These are phyloP conservation scores for Isochrysis galbana DNA, from an alignment of 78 protist genomes.

Conservation along the genomic window DNA sequence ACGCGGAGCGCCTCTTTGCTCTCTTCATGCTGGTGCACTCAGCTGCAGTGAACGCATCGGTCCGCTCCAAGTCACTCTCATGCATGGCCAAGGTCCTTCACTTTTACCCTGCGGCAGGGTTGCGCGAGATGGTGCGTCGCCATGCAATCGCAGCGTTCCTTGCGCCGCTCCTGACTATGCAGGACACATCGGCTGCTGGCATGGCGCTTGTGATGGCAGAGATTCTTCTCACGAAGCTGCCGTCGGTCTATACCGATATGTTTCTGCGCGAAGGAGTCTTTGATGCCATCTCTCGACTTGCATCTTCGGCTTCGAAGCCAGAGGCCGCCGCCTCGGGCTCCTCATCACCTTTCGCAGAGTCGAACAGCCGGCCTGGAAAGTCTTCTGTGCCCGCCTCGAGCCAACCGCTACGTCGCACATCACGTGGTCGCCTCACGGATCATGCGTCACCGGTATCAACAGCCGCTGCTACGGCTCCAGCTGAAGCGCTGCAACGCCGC, in stretches of 20 bases:
- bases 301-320: no score
- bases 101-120: background rate
- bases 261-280: constrained; percentile 46
- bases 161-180: background rate
- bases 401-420: background rate
- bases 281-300: background rate
- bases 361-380: background rate
- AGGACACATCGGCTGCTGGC: background rate
- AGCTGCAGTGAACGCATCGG: background rate
- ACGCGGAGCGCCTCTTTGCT: background rate
- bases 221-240: constrained; percentile 33
- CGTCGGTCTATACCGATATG: background rate
- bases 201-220: constrained; percentile 17
- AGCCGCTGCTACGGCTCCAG: background rate
- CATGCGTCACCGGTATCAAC: background rate
- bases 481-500: background rate
- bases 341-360: background rate
- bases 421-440: background rate
- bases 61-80: background rate
- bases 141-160: background rate
- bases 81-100: constrained; percentile 1
- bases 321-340: background rate
- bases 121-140: background rate
- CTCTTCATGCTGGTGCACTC: background rate
- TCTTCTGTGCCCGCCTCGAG: background rate